Base-by-base conservation (phyloP, 192 early-diverging fungal species). In the Coemansia sp. region DNA sequence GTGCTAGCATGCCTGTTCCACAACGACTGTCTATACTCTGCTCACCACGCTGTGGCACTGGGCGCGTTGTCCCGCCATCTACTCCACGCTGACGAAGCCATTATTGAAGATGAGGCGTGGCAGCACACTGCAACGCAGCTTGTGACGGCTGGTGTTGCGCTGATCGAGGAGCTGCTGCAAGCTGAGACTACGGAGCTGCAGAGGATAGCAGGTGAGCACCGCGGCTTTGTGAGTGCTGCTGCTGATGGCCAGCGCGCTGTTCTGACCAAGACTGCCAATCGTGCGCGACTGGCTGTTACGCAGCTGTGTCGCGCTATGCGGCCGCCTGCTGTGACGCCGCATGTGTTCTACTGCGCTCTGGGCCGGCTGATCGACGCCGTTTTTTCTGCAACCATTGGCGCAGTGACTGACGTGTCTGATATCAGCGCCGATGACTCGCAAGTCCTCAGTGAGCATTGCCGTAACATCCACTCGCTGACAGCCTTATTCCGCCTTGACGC, bases 1-100 rank as follows among this genome's bases (percentile, higher is more conserved):
- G 65, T 71, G 48, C 57, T 79, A 18, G 70, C 66, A 14, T 79
- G 71, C 67, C 76, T 69, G 60, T 70, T 69, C 49, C 54, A 58
- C 64, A 73, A 69, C 56, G 76, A 73, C 76, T 73, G 71, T 48
- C 32, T 79, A 63, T 79, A 79, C 34, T 67, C 60, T n/a, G 66
- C 76, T 4, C 71, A 79, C 67, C 76, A 78, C 49, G 54, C 58
- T 1, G 59, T 60, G 7, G 38, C 63, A 25, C 44, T 73, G 0
- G 62, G 49, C 0, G 26, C 14, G 9, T 62, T 60, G 21, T 38
- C 34, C 34, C 34, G 34, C 10, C 10, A 38, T 38, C 8, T 38
- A 12, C 34, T 38, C 1, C 34, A 3, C 6, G 34, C 34, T 3
- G 34, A 12, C 34, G 34, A 38, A 2, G 10, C 34, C 10, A 9